phyloP scores from a whole-genome alignment of 768 basidiomycete genomes.

The Butyriboletus loyo region DNA sequence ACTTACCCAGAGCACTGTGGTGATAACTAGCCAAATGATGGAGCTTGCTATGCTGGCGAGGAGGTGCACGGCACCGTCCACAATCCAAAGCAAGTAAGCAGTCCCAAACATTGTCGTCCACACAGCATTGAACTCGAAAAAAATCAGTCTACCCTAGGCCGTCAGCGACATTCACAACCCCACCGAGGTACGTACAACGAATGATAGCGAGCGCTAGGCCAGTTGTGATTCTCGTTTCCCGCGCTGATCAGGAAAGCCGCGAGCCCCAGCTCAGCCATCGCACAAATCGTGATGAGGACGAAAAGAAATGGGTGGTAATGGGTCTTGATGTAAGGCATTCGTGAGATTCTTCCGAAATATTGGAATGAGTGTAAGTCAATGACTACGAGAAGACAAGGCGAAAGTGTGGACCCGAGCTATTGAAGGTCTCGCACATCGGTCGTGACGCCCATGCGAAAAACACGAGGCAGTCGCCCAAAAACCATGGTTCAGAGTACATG shows the following conservation, averaged over 20 bases:
- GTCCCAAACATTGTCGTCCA: conserved; percentile 76
- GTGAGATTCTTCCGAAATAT: conserved; percentile 11
- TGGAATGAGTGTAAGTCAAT: conserved; percentile 10
- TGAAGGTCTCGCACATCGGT: conserved; percentile 23
- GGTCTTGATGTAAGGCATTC: conserved; percentile 44
- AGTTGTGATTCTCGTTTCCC: conserved; percentile 60
- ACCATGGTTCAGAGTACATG: conserved; percentile 1
- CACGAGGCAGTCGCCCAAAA: conserved; percentile 27
- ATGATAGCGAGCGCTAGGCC: conserved; percentile 63
- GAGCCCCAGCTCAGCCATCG: conserved; percentile 71
- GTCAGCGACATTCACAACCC: conserved; percentile 3
- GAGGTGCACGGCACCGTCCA: conserved; percentile 61
- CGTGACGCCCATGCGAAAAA: conserved; percentile 31
- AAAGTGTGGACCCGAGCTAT: conserved; percentile 10
- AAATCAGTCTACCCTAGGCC: conserved; percentile 42
- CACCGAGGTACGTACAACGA: conserved; percentile 46
- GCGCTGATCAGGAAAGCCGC: conserved; percentile 70
- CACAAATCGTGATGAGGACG: conserved; percentile 60
- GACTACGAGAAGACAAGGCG: conserved; percentile 10
- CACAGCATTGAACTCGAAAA: conserved; percentile 60
- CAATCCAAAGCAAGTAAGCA: conserved; percentile 69
- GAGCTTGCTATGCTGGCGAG: conserved; percentile 79
- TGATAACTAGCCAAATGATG: conserved; percentile 66
- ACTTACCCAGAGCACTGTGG: conserved; percentile 65
- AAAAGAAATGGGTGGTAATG: conserved; percentile 64